Evolutionary conservation across 768 basidiomycete genomes (phyloP), one percentile per base, ranked within the genome.

Genomic region (Lactarius trivialis): DNA sequence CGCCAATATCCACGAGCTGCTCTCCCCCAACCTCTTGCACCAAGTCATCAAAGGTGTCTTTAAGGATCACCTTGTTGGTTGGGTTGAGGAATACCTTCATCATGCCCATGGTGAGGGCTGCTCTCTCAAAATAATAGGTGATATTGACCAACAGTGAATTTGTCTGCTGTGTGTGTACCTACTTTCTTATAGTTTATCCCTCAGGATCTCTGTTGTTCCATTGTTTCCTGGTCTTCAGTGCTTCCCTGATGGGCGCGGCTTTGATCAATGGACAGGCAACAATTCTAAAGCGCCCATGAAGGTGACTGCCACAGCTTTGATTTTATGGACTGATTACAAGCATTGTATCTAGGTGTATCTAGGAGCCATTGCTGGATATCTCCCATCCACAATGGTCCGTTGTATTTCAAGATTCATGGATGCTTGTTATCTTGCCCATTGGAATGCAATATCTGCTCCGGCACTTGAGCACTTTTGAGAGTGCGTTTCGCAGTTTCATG

Each of bases 11-110:
- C 74, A 2, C 74, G 72, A 70, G 64, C 68, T 30, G 55, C 68
- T 2, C 72, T 66, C 59, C 3, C 8, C 32, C 3, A 8, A 32
- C 32, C 32, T 32, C 8, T 8, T 32, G 4, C 32, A 32, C 8
- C 32, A 32, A 32, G 32, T 32, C 32, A 32, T 32, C 32, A 32
- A 32, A 32, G 73, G 73, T 2, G 50, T 74, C 7, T 59, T 68
- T 15, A 73, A 75, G 21, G 75, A 77, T 43, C 74, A 76, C 43
- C 58, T 76, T 0, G 71, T 77, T 0, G 58, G 64, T 0, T 76
- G 75, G 76, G 65, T 76, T 0, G 60, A 26, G 1, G 63, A 68
- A 8, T 76, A 72, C 32, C 39, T 76, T 0, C 45, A 61, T 1
- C 5, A 15, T 21, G 5, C 0, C 33, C 71, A 64, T 65, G 68